Evolutionary conservation across 768 basidiomycete genomes (phyloP), one percentile per base, ranked within the genome.

Genomic region (Paxillus rubicundulus): DNA sequence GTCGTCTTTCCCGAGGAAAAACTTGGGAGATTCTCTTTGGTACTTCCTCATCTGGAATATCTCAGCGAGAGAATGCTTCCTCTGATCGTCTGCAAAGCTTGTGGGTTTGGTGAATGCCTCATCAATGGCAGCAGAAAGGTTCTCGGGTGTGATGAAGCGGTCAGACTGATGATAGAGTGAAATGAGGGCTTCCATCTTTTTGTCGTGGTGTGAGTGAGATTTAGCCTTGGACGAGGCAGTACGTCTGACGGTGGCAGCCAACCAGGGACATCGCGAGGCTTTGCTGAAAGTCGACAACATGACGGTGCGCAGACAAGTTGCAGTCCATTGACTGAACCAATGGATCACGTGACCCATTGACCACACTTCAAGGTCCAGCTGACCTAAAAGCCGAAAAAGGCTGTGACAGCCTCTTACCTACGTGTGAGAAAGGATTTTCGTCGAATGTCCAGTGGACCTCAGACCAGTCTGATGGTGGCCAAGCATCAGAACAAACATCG

Each of bases 141-240:
- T 90, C 57, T 87, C 85, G 18, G 74, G 73, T 10, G 88, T 88
- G 56, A 92, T 78, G 72, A 87, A 89, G 2, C 74, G 71, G 51
- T 81, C 81, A 45, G 84, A 72, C 71, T 89, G 82, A 73, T 92
- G 89, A 73, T 91, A 92, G 48, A 92, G 79, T 9, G 82, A 77
- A 56, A 90, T 78, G 56, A 91, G 82, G 3, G 87, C 84, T 53
- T 86, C 85, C 74, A 89, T 75, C 71, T 73, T 77, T 38, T 49
- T 49, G 46, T 70, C 60, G 45, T 59, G 54, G 16, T 57, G 48
- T 5, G 61, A 57, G 45, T 57, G 61, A 13, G 39, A 3, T n/a
- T 45, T 58, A 33, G 52, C 47, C 32, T 50, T 68, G 48, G 59
- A 61, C 9, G 67, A 70, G 13, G 52, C 37, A 17, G 43, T 27